Conservation (phyloP, 129 eudicot species). For the Artemisia annua region DNA sequence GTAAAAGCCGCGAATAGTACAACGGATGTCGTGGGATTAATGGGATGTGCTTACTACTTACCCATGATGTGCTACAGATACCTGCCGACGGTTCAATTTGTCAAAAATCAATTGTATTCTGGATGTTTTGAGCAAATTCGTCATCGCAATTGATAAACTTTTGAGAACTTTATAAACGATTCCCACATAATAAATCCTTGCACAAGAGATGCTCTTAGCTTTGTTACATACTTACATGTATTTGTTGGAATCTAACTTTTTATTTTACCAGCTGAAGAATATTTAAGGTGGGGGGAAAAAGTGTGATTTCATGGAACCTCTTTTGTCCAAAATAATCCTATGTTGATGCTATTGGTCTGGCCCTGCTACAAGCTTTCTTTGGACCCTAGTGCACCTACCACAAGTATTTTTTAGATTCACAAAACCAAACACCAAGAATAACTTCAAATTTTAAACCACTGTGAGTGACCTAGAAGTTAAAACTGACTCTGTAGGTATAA, state of each 20-base stretch:
- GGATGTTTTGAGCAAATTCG: too few species aligned
- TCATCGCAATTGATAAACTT: too few species aligned
- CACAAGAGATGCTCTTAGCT: too few species aligned
- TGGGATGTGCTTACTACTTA: too few species aligned
- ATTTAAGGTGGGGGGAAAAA: constrained; percentile 6
- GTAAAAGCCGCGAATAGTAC: too few species aligned
- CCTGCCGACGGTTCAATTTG: too few species aligned
- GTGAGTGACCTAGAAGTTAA: not conserved
- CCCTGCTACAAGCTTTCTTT: constrained; percentile 7
- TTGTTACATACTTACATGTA: too few species aligned
- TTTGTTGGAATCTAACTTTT: not conserved
- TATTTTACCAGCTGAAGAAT: constrained; percentile 1
- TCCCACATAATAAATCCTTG: too few species aligned
- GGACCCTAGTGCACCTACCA: constrained; percentile 1
- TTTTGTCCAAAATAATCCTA: constrained; percentile 12
- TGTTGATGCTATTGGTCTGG: constrained; percentile 16
- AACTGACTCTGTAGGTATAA: not conserved
- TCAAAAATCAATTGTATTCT: too few species aligned
- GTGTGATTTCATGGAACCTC: constrained; percentile 10
- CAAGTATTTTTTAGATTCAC: constrained; percentile 6
- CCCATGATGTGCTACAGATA: too few species aligned
- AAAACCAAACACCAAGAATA: constrained; percentile 14
- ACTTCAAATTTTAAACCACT: not conserved
- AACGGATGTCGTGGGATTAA: too few species aligned
- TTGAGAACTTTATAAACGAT: too few species aligned